Base-by-base conservation (phyloP, 1,284 basidiomycete species). In the Cutaneotrichosporon spelunceum region DNA sequence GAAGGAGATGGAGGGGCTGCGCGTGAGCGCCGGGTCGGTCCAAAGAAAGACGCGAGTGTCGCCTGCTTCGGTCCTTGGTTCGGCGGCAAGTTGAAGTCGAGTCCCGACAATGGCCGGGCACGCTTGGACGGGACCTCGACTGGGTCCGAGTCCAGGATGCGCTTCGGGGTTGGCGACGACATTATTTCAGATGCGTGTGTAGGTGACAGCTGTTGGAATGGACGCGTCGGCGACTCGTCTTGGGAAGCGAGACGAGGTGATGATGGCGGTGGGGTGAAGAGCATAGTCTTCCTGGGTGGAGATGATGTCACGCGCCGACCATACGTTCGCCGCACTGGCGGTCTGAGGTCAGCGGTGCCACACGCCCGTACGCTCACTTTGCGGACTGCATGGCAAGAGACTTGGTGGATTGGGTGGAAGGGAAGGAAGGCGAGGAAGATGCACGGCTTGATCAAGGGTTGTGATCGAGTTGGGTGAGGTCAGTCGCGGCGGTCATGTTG, bases 241-340 rank as follows among this genome's bases (percentile, higher is more conserved):
- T 26, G 27, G 27, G 26, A n/a, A 4, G 48, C 48, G 26, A 21
- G 21, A 16, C 23, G 24, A 7, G 42, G 53, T 10, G 53, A 34
- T 24, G 61, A 59, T 26, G 62, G 55, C 1, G 63, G 60, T 4
- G 59, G 53, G 8, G 48, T 57, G 53, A 44, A 57, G 21, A 58
- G 27, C 27, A 62, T 24, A 14, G 26, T n/a, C 10, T 42, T 42
- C 19, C 52, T 49, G 4, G 68, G 59, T 3, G 66, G 45, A 10
- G 59, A 24, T 0, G 56, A 42, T 5, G 64, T 57, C 8, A 48
- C 59, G 23, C 66, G 45, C 49, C 66, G 70, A 42, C 74, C 72
- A 49, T 76, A 76, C 29, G 74, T 76, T 53, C 70, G 49, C 21
- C 67, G 63, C n/a, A 71, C 67, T 19, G 58, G 42, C 4, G 71